Evolutionary conservation across 2,329 filamentous ascomycete species (phyloP), one percentile per base, ranked within the genome.

Genomic region (Dothistroma pini): DNA sequence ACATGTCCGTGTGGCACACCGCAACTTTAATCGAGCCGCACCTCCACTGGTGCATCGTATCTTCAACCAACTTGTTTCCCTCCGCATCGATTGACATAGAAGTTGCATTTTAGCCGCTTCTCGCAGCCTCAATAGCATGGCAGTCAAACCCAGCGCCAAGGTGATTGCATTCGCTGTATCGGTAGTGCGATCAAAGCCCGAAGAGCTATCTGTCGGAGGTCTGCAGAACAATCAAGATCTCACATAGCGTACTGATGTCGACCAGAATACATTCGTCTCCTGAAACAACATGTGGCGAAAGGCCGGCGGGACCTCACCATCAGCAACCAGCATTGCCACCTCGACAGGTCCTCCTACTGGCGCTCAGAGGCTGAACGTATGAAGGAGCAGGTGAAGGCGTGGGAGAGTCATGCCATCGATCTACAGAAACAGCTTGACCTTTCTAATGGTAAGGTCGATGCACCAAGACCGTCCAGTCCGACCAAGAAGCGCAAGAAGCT

Each of bases 331-430:
- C 66, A 72, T 47, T 70, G 67, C 10, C 74, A 78, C 51, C 67
- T 80, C 22, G 76, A 80, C 59, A 69, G 75, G 14, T 74, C 75
- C 11, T 65, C 72, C 4, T 79, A 74, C 59, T 79, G 77, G 78
- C 67, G 68, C 1, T 58, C 66, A 1, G 66, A 72, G 51, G 70
- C 66, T 44, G 69, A 72, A 53, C 64, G 68, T 5, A 56, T 58
- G n/a, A 65, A 66, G 34, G 62, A 55, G 4, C 63, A 55, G 7
- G 47, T 67, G 12, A 54, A 62, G 12, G 56, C 54, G 22, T 51
- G 63, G n/a, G 61, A 72, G 38, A 61, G 58, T 9, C 61, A 69
- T 54, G 54, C 56, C 21, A 49, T 68, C 34, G 64, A 69, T 14
- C 57, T 71, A 29, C 61, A 61, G n/a, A 61, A 58, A 7, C 68